Evolutionary conservation across 2,329 filamentous ascomycete species (phyloP).

Genomic region (Colletotrichum sublineola): DNA sequence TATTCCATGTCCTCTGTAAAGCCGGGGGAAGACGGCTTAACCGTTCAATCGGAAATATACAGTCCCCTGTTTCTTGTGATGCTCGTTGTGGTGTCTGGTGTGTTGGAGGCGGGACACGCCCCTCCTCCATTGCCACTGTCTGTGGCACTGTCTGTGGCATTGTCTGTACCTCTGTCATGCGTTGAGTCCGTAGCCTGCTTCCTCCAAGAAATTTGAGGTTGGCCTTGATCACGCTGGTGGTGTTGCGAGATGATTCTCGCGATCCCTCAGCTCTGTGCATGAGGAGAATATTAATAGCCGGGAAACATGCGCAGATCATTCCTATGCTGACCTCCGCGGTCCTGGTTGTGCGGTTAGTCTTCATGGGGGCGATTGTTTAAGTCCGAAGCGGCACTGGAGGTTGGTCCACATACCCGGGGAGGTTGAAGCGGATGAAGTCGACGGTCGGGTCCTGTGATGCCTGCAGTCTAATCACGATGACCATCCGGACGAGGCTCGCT

Average conservation of each 20-base stretch:
- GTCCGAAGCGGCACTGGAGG: not conserved
- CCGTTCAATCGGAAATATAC: not conserved
- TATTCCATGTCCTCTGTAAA: not conserved
- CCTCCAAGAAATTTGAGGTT: not conserved
- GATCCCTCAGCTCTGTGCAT: not conserved
- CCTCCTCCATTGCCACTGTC: not conserved
- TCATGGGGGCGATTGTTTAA: not conserved
- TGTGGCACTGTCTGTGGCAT: not conserved
- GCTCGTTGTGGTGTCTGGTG: too few relatives aligned
- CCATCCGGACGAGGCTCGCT: constrained; percentile 50
- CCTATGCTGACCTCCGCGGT: constrained; percentile 51
- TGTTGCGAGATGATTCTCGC: not conserved
- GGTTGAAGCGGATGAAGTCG: constrained; percentile 36
- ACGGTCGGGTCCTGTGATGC: constrained; percentile 45
- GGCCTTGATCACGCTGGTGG: not conserved
- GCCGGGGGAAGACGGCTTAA: not conserved
- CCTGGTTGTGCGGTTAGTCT: constrained; percentile 3
- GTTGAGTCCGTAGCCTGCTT: not conserved
- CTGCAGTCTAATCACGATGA: constrained; percentile 44
- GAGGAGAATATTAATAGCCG: constrained; percentile 44
- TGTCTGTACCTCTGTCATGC: not conserved
- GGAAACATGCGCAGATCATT: constrained; percentile 51
- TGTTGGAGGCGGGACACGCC: not conserved
- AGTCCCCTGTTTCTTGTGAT: too few relatives aligned
- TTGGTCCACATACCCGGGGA: constrained; percentile 36